These are phyloP conservation scores for Citeromyces siamensis DNA, from an alignment of 1,139 yeast species.

Conservation along the genomic window DNA sequence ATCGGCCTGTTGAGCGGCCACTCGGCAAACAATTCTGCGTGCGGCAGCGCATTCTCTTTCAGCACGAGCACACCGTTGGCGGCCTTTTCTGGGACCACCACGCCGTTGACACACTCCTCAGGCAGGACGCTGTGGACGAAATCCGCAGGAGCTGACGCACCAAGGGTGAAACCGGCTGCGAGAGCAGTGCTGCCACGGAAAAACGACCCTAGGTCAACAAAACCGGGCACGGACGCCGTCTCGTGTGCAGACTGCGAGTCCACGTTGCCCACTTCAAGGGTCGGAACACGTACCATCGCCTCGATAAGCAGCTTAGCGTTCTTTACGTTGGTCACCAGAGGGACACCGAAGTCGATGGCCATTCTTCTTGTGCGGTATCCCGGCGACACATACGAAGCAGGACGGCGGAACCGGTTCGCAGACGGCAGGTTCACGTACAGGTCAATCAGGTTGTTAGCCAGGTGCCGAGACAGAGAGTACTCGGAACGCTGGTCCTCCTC, in stretches of 20 bases:
- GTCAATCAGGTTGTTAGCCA: constrained; percentile 94
- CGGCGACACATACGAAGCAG: constrained; percentile 94
- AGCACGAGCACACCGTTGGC: constrained; percentile 51
- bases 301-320: constrained; percentile 93
- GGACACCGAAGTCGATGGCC: constrained; percentile 99
- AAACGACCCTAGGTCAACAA: constrained; percentile 71
- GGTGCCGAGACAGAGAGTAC: constrained; percentile 90
- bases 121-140: constrained; percentile 57
- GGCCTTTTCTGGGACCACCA: constrained; percentile 52
- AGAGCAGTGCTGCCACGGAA: constrained; percentile 45
- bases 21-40: constrained; percentile 62
- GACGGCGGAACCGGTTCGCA: constrained; percentile 95
- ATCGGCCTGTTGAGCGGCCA: constrained; percentile 87
- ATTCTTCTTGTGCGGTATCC: constrained; percentile 98
- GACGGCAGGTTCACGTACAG: constrained; percentile 95
- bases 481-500: constrained; percentile 80
- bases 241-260: constrained; percentile 91
- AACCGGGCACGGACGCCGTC: constrained; percentile 76
- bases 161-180: constrained; percentile 83
- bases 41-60: constrained; percentile 25
- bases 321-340: constrained; percentile 94
- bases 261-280: constrained; percentile 57
- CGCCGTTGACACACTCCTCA: constrained; percentile 47
- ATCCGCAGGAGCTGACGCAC: constrained; percentile 68
- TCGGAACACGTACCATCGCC: constrained; percentile 67